Base-by-base conservation (phyloP, 148 eudicot genomes). In the Drosera capensis region DNA sequence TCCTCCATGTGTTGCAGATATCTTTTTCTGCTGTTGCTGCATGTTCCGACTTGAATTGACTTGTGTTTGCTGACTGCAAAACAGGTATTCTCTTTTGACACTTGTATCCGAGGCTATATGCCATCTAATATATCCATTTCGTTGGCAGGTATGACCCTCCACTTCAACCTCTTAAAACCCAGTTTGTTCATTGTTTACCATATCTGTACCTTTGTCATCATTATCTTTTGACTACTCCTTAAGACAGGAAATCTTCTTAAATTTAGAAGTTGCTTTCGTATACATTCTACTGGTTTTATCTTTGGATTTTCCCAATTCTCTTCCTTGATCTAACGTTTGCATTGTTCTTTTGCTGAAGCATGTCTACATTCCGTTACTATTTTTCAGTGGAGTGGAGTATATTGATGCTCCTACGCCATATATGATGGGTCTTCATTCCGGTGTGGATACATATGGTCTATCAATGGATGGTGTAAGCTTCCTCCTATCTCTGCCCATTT, bases 331-430 rank as follows among this genome's bases (percentile, higher is more conserved):
- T 74, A 57, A 73, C 67, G 46, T 51, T 42, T 55, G 50, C 28
- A 8, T 30, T 50, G 25, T 36, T 63, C 52, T 63, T 73, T 52
- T 68, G 62, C 61, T 75, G 94, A 77, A 90, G 97, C 97, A 90
- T 67, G 97, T 90, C 74, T 90, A 84, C 93, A 90, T 90, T 71
- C 97, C 97, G 52, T 71, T 90, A 47, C 95, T 90, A 49, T 90
- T 90, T 77, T 90, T 90, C 95, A 90, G 97, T 64, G 95, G 95
- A 67, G 97, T 90, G 43, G 97, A 90, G 66, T 90, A 90, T 53
- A 90, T 90, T 71, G 97, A 90, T 84, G 97, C 97, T 60, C 97
- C 97, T 38, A 90, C 97, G 12, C 97, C 97, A 40, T 90, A 90
- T 63, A 90, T 90, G 93, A 90, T 84, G 97, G 97, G 97, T 50